Evolutionary conservation across 441 rosid genomes (phyloP).

Genomic region (Jatropha multifida): DNA sequence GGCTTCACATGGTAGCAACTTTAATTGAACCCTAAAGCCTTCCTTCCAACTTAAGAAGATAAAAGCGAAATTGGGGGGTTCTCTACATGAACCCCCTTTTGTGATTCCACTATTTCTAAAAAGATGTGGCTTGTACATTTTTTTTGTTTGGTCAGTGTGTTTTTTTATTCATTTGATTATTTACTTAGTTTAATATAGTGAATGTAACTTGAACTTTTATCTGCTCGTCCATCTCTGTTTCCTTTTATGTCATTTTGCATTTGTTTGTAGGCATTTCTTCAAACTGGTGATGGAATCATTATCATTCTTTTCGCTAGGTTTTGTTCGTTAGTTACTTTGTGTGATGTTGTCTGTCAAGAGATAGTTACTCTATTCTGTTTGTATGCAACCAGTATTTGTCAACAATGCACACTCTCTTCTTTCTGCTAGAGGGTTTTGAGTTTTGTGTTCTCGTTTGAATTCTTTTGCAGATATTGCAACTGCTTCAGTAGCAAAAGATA

Average conservation of each 20-base stretch:
- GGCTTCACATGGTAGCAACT: not conserved
- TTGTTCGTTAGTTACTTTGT: not conserved
- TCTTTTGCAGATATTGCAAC: conserved; percentile 70
- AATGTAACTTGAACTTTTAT: not conserved
- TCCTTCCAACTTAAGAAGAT: not conserved
- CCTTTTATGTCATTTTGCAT: not conserved
- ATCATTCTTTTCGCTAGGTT: not conserved
- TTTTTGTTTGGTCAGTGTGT: not conserved
- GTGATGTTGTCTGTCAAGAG: not conserved
- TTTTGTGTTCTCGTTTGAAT: conserved; percentile 18
- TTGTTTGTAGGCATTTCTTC: not conserved
- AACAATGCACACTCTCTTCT: not conserved
- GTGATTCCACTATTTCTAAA: not conserved
- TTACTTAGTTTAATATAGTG: not conserved
- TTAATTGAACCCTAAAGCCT: not conserved
- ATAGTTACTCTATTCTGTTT: not conserved
- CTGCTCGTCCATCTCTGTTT: not conserved
- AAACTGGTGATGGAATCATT: not conserved
- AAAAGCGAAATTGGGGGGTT: not conserved
- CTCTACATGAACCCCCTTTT: not conserved
- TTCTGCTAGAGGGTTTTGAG: not conserved
- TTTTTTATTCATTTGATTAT: not conserved
- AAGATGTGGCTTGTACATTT: not conserved
- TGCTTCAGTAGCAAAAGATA: conserved; percentile 83
- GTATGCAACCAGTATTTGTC: not conserved